phyloP scores from a whole-genome alignment of 805 yeast genomes.

The Candida koratica region DNA sequence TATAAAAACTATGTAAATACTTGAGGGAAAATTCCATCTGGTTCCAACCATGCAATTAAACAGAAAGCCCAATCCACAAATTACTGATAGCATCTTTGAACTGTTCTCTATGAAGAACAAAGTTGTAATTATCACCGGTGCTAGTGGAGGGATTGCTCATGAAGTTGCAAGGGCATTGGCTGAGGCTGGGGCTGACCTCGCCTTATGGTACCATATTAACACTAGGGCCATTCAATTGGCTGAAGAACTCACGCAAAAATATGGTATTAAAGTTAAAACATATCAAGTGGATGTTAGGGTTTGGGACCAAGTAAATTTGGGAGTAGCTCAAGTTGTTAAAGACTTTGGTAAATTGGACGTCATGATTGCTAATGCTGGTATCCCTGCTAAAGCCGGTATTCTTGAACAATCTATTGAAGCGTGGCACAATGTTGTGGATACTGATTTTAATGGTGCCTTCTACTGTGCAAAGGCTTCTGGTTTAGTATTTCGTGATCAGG shows the following conservation, averaged over 20 bases:
- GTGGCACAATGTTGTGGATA: constrained; percentile 69
- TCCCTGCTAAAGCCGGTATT: constrained; percentile 42
- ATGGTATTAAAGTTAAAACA: constrained; percentile 29
- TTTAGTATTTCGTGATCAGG: constrained; percentile 63
- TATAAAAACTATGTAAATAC: constrained; percentile 2
- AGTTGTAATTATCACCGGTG: constrained; percentile 35
- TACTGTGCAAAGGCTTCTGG: constrained; percentile 77
- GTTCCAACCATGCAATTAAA: constrained; percentile 9
- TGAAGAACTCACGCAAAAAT: constrained; percentile 14
- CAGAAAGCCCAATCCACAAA: constrained; percentile 22
- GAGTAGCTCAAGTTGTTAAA: constrained; percentile 25
- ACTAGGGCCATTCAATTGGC: constrained; percentile 24
- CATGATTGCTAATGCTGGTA: constrained; percentile 46
- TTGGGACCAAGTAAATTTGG: constrained; percentile 32
- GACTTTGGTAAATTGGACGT: constrained; percentile 39
- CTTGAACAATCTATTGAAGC: constrained; percentile 46
- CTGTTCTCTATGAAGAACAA: constrained; percentile 30
- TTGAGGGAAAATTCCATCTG: not conserved
- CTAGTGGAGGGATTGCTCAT: constrained; percentile 36
- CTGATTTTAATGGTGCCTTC: constrained; percentile 77
- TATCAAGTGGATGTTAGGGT: constrained; percentile 35
- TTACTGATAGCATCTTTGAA: constrained; percentile 26
- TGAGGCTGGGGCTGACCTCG: constrained; percentile 38
- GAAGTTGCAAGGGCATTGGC: constrained; percentile 34
- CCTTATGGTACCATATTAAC: constrained; percentile 32